These are phyloP conservation scores for Sphenostylis stenocarpa DNA, from an alignment of 306 rosid genomes.

Conservation along the genomic window DNA sequence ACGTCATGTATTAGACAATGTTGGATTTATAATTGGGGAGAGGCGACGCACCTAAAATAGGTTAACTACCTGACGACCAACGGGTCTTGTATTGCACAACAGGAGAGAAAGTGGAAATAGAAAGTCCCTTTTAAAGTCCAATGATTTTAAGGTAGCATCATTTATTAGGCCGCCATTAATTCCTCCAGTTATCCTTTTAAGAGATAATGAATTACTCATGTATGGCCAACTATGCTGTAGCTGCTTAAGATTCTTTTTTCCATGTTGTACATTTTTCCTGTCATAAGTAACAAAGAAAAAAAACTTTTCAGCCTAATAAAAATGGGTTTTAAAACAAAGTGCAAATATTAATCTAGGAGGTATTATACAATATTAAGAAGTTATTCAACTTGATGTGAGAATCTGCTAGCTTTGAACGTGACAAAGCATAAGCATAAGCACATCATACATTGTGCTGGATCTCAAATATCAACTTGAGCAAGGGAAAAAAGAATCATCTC, in stretches of 20 bases:
- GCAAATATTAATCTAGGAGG: slow-evolving; percentile 17
- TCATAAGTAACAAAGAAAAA: slow-evolving; percentile 19
- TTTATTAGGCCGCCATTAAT: slow-evolving; percentile 90
- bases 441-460: background rate
- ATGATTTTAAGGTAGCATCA: slow-evolving; percentile 67
- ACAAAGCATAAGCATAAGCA: background rate
- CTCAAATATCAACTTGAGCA: slow-evolving; percentile 9
- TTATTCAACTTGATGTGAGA: background rate
- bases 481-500: background rate
- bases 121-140: slow-evolving; percentile 77
- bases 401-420: slow-evolving; percentile 1
- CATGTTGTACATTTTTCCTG: slow-evolving; percentile 56
- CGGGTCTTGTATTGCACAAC: slow-evolving; percentile 90
- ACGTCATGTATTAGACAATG: slow-evolving; percentile 41
- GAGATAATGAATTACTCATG: slow-evolving; percentile 70
- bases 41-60: slow-evolving; percentile 19
- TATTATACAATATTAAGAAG: slow-evolving; percentile 20
- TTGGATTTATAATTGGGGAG: slow-evolving; percentile 8
- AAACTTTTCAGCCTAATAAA: slow-evolving; percentile 5
- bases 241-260: slow-evolving; percentile 57
- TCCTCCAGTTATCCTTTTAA: slow-evolving; percentile 87
- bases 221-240: slow-evolving; percentile 70
- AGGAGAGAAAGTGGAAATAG: slow-evolving; percentile 79
- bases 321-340: slow-evolving; percentile 13
- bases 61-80: slow-evolving; percentile 82